These are phyloP conservation scores for Microstegium vimineum DNA, from an alignment of 176 grass and related monocot species.

Conservation along the genomic window DNA sequence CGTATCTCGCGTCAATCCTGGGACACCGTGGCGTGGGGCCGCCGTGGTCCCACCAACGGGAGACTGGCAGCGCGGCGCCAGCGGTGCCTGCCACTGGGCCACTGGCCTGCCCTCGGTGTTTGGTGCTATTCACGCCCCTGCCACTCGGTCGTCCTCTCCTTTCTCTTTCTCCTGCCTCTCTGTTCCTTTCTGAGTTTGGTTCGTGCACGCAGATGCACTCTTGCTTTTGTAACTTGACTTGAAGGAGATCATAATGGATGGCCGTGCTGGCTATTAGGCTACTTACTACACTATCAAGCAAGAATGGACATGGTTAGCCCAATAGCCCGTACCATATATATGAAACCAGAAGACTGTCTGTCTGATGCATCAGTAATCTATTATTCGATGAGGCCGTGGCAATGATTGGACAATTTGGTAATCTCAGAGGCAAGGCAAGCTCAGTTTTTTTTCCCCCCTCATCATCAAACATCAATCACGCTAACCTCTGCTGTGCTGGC, in stretches of 20 bases:
- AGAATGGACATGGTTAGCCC: not conserved
- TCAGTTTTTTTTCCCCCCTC: not conserved
- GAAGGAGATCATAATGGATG: not conserved
- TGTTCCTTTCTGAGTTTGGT: too few species aligned
- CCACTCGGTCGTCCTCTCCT: not conserved
- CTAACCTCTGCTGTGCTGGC: constrained; percentile 9
- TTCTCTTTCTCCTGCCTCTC: too few species aligned
- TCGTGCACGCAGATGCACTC: too few species aligned
- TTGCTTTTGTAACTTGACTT: not conserved
- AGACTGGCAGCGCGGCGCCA: constrained; percentile 35
- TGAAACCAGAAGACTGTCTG: not conserved
- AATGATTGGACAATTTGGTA: not conserved
- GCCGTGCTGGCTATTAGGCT: too few species aligned
- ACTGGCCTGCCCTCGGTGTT: not conserved
- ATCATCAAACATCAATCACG: not conserved
- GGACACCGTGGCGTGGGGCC: constrained; percentile 32
- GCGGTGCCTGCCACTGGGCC: not conserved
- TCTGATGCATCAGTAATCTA: not conserved
- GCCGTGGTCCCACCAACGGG: not conserved
- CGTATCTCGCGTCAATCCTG: constrained; percentile 29
- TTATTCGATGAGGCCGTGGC: not conserved
- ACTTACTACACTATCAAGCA: not conserved
- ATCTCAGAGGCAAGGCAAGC: not conserved
- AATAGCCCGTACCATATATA: too few species aligned
- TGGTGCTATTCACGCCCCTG: not conserved